A percentile compares a stretch with the other conserved stretches of the same genome.
Evolutionary conservation across 2,329 filamentous ascomycete species (phyloP).

Genomic region (Colletotrichum higginsianum): DNA sequence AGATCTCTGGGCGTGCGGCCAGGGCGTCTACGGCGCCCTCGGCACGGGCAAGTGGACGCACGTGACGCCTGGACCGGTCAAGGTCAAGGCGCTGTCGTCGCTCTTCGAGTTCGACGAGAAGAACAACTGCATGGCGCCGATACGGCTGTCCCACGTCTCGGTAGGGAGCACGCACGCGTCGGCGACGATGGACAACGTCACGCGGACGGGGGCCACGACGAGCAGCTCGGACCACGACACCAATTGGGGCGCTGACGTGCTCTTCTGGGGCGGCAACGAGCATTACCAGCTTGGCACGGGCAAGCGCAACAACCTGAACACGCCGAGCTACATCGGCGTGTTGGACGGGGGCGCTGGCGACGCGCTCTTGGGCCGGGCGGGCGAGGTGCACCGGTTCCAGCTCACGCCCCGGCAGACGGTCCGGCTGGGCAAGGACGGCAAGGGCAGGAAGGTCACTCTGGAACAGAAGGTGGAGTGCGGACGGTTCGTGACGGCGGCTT

Average conservation of each 20-base stretch:
- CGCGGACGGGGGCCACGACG: slow-evolving; percentile 71
- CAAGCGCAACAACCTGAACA: slow-evolving; percentile 83
- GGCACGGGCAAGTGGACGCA: slow-evolving; percentile 94
- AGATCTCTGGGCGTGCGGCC: slow-evolving; percentile 90
- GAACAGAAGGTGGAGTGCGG: slow-evolving; percentile 94
- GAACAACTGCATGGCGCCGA: slow-evolving; percentile 78
- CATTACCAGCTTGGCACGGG: slow-evolving; percentile 94
- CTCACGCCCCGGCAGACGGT: slow-evolving; percentile 84
- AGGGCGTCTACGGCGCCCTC: slow-evolving; percentile 86
- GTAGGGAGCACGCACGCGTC: slow-evolving; percentile 86
- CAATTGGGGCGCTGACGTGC: slow-evolving; percentile 89
- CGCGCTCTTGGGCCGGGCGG: slow-evolving; percentile 69
- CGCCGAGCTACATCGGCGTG: slow-evolving; percentile 84
- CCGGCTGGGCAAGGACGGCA: slow-evolving; percentile 70
- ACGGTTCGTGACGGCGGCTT: slow-evolving; percentile 84
- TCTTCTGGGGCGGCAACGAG: slow-evolving; percentile 98
- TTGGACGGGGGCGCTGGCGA: slow-evolving; percentile 75
- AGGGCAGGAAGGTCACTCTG: slow-evolving; percentile 79
- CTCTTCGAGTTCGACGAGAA: slow-evolving; percentile 90
- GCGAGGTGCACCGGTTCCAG: slow-evolving; percentile 82
- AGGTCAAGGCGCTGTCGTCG: slow-evolving; percentile 86
- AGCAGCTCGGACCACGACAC: slow-evolving; percentile 75
- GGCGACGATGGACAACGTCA: slow-evolving; percentile 87
- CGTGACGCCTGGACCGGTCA: slow-evolving; percentile 81
- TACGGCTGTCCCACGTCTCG: slow-evolving; percentile 80